Evolutionary conservation across 169 alveolate species (phyloP).

Genomic region (Babesia divergens): DNA sequence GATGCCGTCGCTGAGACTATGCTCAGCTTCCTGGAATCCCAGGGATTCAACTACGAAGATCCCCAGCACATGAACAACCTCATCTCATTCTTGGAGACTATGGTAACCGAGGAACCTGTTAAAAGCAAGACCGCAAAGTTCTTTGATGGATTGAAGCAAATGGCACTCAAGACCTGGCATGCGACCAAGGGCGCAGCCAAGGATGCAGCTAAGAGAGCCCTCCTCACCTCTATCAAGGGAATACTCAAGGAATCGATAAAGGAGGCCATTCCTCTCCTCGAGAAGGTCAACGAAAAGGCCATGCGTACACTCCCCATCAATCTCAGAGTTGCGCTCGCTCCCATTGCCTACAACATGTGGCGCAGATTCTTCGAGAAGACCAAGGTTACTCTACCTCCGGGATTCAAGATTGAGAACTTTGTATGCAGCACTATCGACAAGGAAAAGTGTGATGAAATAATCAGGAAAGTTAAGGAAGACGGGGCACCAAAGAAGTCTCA

Average conservation of each 20-base stretch:
- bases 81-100: conserved; percentile 27
- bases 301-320: conserved; percentile 38
- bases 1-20: conserved; percentile 40
- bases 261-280: conserved; percentile 46
- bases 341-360: conserved; percentile 57
- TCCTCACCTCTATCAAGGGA: background rate
- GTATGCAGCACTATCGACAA: conserved; percentile 16
- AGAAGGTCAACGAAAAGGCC: conserved; percentile 44
- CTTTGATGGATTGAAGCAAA: conserved; percentile 17
- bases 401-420: conserved; percentile 37
- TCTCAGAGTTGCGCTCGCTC: conserved; percentile 48
- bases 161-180: conserved; percentile 31
- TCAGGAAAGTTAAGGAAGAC: conserved; percentile 11
- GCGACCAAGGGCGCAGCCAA: conserved; percentile 23
- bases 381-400: conserved; percentile 32
- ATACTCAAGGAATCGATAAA: conserved; percentile 20
- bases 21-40: conserved; percentile 19
- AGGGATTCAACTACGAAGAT: conserved; percentile 29
- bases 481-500: no score
- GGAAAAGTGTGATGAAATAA: conserved; percentile 27
- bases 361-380: conserved; percentile 26
- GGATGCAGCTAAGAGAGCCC: background rate
- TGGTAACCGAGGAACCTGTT: background rate
- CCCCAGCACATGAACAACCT: conserved; percentile 25
- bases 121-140: background rate